Evolutionary conservation across 1,284 basidiomycete species (phyloP).

Genomic region (Tilletia caries): DNA sequence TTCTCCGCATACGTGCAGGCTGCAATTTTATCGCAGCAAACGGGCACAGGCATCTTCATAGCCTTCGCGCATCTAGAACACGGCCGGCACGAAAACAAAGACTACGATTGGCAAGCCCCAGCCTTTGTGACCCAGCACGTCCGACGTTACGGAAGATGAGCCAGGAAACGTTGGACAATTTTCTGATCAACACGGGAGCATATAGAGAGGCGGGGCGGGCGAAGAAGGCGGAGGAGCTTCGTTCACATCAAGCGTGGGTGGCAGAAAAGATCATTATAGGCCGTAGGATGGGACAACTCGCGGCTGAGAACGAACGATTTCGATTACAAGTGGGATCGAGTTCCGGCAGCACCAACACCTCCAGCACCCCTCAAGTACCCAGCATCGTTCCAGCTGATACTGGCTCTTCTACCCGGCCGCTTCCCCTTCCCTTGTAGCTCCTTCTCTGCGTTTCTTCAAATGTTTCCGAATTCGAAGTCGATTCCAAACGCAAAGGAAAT

Average conservation of each 20-base stretch:
- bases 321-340: background rate
- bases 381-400: background rate
- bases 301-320: background rate
- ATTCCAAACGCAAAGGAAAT: background rate
- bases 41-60: background rate
- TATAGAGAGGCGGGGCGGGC: background rate
- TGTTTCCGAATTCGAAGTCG: background rate
- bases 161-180: background rate
- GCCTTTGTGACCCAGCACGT: background rate
- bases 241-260: background rate
- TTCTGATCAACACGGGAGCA: background rate
- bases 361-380: no score
- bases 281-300: background rate
- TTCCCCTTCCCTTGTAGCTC: background rate
- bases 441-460: no score
- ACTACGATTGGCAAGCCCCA: background rate
- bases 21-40: background rate
- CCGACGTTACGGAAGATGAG: background rate
- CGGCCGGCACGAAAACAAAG: background rate
- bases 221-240: background rate
- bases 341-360: background rate
- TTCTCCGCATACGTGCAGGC: background rate
- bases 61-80: background rate
- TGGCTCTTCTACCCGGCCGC: background rate
- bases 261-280: background rate